Conservation (phyloP, 768 basidiomycete genomes). For the Candolleomyces eurysporus region DNA sequence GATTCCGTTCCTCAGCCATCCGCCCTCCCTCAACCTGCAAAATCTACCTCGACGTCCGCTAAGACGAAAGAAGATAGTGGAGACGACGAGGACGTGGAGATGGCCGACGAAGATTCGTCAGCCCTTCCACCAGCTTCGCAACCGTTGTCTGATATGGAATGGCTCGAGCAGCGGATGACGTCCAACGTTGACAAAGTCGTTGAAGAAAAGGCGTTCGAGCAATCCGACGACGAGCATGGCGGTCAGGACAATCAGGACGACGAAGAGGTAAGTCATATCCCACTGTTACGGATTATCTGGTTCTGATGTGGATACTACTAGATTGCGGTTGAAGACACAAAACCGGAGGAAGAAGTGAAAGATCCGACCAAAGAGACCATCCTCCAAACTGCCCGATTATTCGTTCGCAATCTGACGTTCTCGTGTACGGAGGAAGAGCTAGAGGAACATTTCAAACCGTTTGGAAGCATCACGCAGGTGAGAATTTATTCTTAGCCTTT, state of each 20-base stretch:
- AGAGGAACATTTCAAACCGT: slow-evolving; percentile 56
- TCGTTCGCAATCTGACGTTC: slow-evolving; percentile 94
- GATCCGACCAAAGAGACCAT: slow-evolving; percentile 54
- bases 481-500: slow-evolving; percentile 20
- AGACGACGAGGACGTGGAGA: slow-evolving; percentile 4
- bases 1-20: slow-evolving; percentile 13
- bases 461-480: slow-evolving; percentile 79
- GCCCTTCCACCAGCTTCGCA: slow-evolving; percentile 23
- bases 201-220: slow-evolving; percentile 53
- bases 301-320: not conserved
- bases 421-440: slow-evolving; percentile 76
- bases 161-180: slow-evolving; percentile 68
- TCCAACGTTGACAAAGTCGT: slow-evolving; percentile 34
- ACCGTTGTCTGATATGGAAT: slow-evolving; percentile 66
- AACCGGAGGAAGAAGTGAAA: slow-evolving; percentile 18
- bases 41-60: slow-evolving; percentile 14
- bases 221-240: slow-evolving; percentile 57
- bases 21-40: slow-evolving; percentile 5
- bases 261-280: slow-evolving; percentile 7
- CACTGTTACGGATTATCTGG: not conserved
- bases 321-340: slow-evolving; percentile 1
- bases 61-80: not conserved
- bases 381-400: slow-evolving; percentile 73
- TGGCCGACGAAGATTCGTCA: slow-evolving; percentile 13
- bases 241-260: slow-evolving; percentile 8